Evolutionary conservation across 768 basidiomycete genomes (phyloP).

Genomic region (Tylopilus rubrobrunneus): DNA sequence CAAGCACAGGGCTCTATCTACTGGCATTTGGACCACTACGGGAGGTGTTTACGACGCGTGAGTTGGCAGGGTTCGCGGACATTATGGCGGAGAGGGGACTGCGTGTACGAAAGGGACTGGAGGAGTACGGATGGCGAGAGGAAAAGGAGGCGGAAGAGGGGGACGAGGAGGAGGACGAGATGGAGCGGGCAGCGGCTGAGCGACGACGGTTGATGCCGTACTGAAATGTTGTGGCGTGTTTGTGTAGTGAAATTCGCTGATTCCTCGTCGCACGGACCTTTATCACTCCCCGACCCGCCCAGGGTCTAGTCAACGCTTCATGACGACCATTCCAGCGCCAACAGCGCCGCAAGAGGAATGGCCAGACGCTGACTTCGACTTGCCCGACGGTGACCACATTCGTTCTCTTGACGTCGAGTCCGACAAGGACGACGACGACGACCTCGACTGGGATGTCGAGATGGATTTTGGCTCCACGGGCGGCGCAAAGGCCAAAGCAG

Average conservation of each 20-base stretch:
- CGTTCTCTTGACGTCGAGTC: constrained; percentile 54
- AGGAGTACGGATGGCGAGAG: constrained; percentile 35
- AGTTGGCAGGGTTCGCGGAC: constrained; percentile 61
- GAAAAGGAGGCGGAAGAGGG: constrained; percentile 46
- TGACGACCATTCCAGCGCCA: constrained; percentile 61
- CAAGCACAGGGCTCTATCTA: constrained; percentile 62
- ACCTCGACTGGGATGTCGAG: constrained; percentile 75
- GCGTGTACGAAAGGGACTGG: constrained; percentile 57
- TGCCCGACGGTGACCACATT: constrained; percentile 70
- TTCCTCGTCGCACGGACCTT: no score
- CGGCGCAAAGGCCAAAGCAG: constrained; percentile 42
- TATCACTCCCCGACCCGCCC: neutral
- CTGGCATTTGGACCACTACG: constrained; percentile 73
- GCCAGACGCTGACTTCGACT: constrained; percentile 84
- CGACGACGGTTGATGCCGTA: neutral
- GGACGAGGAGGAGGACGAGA: constrained; percentile 27
- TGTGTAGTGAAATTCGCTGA: neutral
- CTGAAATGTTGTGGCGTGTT: constrained; percentile 16
- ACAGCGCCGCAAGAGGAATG: constrained; percentile 69
- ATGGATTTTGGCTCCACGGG: constrained; percentile 63
- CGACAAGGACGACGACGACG: constrained; percentile 58
- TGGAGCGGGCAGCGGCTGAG: neutral
- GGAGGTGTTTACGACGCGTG: constrained; percentile 52
- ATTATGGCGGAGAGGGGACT: constrained; percentile 76
- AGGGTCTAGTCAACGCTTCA: neutral